These are phyloP conservation scores for Starmerella asiatica DNA, from an alignment of 805 yeast species.

Conservation along the genomic window DNA sequence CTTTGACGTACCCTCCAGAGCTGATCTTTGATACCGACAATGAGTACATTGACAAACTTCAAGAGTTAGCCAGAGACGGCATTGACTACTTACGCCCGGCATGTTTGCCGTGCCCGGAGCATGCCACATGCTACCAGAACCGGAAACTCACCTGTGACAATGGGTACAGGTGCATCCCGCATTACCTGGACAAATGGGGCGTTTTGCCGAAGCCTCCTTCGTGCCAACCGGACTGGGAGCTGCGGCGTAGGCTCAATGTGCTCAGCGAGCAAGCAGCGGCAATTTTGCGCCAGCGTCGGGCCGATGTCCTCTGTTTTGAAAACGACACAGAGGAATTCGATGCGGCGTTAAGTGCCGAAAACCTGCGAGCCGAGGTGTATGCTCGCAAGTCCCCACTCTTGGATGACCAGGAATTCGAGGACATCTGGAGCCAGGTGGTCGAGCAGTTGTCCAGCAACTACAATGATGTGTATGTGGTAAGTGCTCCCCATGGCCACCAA, in stretches of 20 bases:
- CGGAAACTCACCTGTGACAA: constrained; percentile 55
- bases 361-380: constrained; percentile 18
- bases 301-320: constrained; percentile 43
- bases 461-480: constrained; percentile 39
- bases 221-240: constrained; percentile 64
- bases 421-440: constrained; percentile 56
- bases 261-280: constrained; percentile 55
- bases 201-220: constrained; percentile 45
- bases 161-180: constrained; percentile 42
- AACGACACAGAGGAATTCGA: constrained; percentile 21
- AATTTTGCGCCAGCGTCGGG: constrained; percentile 54
- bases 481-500: no score
- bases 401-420: constrained; percentile 51
- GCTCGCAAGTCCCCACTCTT: constrained; percentile 19
- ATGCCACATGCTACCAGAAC: constrained; percentile 58
- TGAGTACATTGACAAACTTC: constrained; percentile 2
- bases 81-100: constrained; percentile 16
- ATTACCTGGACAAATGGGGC: constrained; percentile 44
- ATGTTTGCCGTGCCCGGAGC: constrained; percentile 69
- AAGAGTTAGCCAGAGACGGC: constrained; percentile 7
- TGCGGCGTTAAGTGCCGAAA: constrained; percentile 28
- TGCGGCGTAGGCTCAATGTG: constrained; percentile 50
- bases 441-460: constrained; percentile 42
- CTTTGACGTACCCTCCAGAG: constrained; percentile 14
- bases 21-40: constrained; percentile 3